phyloP scores from a whole-genome alignment of 2,329 filamentous ascomycete species.

The Nemania diffusa region DNA sequence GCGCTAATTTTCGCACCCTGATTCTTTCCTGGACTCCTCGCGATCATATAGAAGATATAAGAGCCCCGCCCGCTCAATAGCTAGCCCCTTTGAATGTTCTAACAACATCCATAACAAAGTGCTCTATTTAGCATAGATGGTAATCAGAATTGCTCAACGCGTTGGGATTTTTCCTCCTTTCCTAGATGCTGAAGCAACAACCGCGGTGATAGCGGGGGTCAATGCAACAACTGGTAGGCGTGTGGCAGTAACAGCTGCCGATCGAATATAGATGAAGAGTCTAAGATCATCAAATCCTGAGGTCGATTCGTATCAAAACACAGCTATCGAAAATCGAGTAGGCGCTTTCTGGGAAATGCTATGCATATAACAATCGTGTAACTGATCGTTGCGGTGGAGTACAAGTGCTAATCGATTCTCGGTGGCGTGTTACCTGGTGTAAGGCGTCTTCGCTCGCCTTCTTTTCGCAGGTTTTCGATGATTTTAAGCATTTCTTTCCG shows the following conservation, averaged over 20 bases:
- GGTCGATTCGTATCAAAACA: background rate
- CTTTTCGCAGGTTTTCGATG: constrained; percentile 86
- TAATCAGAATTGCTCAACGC: background rate
- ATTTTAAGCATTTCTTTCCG: constrained; percentile 92
- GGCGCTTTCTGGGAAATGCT: background rate
- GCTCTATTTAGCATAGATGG: background rate
- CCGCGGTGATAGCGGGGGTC: background rate
- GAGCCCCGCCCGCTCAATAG: background rate
- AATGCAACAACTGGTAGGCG: background rate
- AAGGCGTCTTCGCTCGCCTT: constrained; percentile 78
- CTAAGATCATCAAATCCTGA: background rate
- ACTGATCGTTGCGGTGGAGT: background rate
- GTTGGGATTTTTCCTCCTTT: background rate
- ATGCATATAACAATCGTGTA: background rate
- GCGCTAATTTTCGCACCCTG: background rate
- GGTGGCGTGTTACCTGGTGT: constrained; percentile 55
- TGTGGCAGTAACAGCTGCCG: background rate
- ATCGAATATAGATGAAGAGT: background rate
- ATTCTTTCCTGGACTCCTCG: constrained; percentile 15
- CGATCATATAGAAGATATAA: constrained; percentile 6
- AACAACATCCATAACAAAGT: background rate
- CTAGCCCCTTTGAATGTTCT: background rate
- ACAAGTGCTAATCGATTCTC: constrained; percentile 54
- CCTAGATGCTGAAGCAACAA: background rate
- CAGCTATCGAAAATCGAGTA: background rate